Evolutionary conservation across 176 grass and related monocot genomes (phyloP), one percentile per base, ranked within the genome.

Genomic region (Alloteropsis semialata): DNA sequence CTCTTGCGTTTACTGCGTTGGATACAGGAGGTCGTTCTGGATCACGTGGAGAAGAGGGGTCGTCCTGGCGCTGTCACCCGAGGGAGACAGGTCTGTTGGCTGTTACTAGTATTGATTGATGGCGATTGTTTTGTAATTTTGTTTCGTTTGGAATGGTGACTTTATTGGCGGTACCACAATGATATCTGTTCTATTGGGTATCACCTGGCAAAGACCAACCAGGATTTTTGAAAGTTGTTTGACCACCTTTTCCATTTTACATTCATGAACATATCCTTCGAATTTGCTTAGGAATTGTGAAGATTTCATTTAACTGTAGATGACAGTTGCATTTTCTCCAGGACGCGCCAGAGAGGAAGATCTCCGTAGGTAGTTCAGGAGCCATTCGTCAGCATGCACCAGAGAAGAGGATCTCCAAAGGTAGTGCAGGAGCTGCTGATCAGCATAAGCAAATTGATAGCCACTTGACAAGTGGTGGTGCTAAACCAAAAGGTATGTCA

Each of bases 11-110:
- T 32, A 10, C 13, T 25, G 28, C 42, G 32, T 14, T 84, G 42
- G 64, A 81, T 75, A 75, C 53, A 93, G 88, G 91, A 93, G 45
- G 80, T 75, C 17, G 24, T 65, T 25, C 63, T 90, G 24, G 68
- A 79, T 80, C 88, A 45, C 58, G 68, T 86, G 74, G 64, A 73
- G 65, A 25, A 27, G 43, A 41, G 6, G 34, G 50, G 8, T 51
- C 41, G 28, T 13, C 33, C 13, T 44, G 53, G 16, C 29, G 44
- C 57, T 83, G 70, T 62, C 27, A 43, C 25, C 32, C 22, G 62
- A 51, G 7, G 4, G 37, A 18, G 17, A 45, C 74, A 87, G 82
- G 80, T 88, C 72, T 69, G 75, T 75, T 81, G 76, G 55, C 44
- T 82, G 22, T 8, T 81, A 34, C 36, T 55, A n/a, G 69, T 72